phyloP scores from a whole-genome alignment of 345 rosid genomes.

The Stellera chamaejasme region DNA sequence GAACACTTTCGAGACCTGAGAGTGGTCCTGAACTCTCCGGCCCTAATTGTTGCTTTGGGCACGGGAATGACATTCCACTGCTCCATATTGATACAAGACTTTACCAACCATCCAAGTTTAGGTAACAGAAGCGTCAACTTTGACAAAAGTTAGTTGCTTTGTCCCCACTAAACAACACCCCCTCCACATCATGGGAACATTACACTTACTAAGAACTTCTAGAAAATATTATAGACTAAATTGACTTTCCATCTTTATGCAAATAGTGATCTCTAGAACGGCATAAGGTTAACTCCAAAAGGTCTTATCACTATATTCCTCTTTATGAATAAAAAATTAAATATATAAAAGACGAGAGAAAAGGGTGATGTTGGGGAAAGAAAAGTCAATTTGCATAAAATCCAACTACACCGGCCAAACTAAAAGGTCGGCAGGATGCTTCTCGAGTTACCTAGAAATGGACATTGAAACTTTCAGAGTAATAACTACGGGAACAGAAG shows the following conservation, averaged over 20 bases:
- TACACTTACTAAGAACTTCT: too few species aligned
- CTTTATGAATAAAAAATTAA: slow-evolving; percentile 1
- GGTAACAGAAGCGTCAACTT: slow-evolving; percentile 5
- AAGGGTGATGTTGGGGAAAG: slow-evolving; percentile 11
- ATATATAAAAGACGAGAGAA: not conserved
- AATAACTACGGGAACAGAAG: too few species aligned
- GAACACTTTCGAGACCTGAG: too few species aligned
- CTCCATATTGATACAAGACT: slow-evolving; percentile 3
- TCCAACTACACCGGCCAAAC: slow-evolving; percentile 22
- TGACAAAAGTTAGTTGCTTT: not conserved
- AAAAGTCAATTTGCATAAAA: slow-evolving; percentile 5
- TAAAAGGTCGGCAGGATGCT: slow-evolving; percentile 9
- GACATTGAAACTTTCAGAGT: slow-evolving; percentile 4
- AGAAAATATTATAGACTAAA: not conserved
- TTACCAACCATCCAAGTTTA: slow-evolving; percentile 1
- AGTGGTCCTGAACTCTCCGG: not conserved
- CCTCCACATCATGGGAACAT: too few species aligned
- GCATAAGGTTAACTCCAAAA: slow-evolving; percentile 7
- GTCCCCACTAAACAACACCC: not conserved
- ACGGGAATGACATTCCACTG: not conserved
- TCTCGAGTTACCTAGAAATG: slow-evolving; percentile 5
- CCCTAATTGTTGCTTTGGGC: not conserved
- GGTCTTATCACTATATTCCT: slow-evolving; percentile 14
- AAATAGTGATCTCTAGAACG: slow-evolving; percentile 5
- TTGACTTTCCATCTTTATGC: not conserved